phyloP scores from a whole-genome alignment of 345 rosid genomes.

The Rhodamnia rubescens region DNA sequence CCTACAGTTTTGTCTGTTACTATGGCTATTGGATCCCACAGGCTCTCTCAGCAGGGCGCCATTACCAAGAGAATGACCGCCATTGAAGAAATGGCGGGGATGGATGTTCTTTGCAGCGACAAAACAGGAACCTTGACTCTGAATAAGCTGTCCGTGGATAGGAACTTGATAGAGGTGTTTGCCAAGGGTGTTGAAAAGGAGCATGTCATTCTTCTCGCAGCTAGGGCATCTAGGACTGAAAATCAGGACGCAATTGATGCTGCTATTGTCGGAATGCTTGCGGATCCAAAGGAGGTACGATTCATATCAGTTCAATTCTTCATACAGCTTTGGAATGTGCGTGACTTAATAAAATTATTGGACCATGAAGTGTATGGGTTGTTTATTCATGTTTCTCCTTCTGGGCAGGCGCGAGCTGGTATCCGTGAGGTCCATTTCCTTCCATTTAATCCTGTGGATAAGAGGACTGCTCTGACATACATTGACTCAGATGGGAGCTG shows the following conservation, averaged over 20 bases:
- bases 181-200: conserved; percentile 67
- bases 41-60: conserved; percentile 79
- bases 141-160: conserved; percentile 78
- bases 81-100: conserved; percentile 91
- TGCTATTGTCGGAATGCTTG: conserved; percentile 91
- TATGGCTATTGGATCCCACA: conserved; percentile 92
- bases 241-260: conserved; percentile 92
- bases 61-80: conserved; percentile 97
- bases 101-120: conserved; percentile 94
- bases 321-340: neutral
- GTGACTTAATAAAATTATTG: neutral
- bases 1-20: conserved; percentile 90
- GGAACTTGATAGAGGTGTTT: conserved; percentile 59
- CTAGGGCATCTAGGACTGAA: conserved; percentile 83
- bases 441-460: conserved; percentile 88
- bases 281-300: conserved; percentile 85
- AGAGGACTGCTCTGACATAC: conserved; percentile 88
- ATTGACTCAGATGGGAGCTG: conserved; percentile 62
- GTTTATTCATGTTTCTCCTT: neutral
- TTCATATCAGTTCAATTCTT: neutral
- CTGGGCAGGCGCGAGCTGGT: conserved; percentile 66
- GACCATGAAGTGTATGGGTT: neutral
- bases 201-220: conserved; percentile 62
- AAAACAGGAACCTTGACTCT: conserved; percentile 85
- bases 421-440: conserved; percentile 70